These are phyloP conservation scores for Royoungia palumana DNA, from an alignment of 768 basidiomycete species.

Conservation along the genomic window DNA sequence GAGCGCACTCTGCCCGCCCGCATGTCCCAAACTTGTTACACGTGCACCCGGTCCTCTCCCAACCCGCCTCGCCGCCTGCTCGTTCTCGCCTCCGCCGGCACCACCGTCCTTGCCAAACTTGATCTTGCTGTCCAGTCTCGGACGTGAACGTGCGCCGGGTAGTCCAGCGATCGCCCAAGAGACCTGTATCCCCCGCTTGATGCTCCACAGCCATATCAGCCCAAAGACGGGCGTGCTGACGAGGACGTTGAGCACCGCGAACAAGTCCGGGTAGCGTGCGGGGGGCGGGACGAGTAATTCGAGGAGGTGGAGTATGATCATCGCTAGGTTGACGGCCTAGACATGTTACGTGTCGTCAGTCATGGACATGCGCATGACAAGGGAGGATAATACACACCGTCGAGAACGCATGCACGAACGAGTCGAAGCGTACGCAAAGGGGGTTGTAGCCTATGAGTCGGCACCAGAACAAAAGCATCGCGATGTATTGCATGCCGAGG, in stretches of 20 bases:
- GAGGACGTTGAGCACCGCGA: slow-evolving; percentile 79
- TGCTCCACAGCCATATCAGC: slow-evolving; percentile 86
- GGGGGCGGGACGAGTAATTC: slow-evolving; percentile 66
- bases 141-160: slow-evolving; percentile 17
- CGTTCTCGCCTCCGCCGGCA: slow-evolving; percentile 9
- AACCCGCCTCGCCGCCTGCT: not conserved
- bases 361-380: not conserved
- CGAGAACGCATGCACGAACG: slow-evolving; percentile 53
- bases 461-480: slow-evolving; percentile 75
- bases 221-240: slow-evolving; percentile 78
- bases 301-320: slow-evolving; percentile 54
- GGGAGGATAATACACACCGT: slow-evolving; percentile 36
- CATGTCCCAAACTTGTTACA: slow-evolving; percentile 27
- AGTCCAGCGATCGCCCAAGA: slow-evolving; percentile 75
- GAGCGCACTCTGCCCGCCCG: slow-evolving; percentile 8
- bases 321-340: slow-evolving; percentile 55
- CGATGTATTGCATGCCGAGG: slow-evolving; percentile 69
- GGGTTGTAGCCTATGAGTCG: slow-evolving; percentile 76
- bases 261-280: slow-evolving; percentile 79
- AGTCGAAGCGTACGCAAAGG: slow-evolving; percentile 39
- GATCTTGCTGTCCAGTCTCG: not conserved
- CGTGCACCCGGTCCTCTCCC: slow-evolving; percentile 21
- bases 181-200: slow-evolving; percentile 75
- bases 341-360: not conserved
- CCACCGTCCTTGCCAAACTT: not conserved